Evolutionary conservation across 352 stramenopile genomes (phyloP).

Genomic region (Thraustochytrium striatum): DNA sequence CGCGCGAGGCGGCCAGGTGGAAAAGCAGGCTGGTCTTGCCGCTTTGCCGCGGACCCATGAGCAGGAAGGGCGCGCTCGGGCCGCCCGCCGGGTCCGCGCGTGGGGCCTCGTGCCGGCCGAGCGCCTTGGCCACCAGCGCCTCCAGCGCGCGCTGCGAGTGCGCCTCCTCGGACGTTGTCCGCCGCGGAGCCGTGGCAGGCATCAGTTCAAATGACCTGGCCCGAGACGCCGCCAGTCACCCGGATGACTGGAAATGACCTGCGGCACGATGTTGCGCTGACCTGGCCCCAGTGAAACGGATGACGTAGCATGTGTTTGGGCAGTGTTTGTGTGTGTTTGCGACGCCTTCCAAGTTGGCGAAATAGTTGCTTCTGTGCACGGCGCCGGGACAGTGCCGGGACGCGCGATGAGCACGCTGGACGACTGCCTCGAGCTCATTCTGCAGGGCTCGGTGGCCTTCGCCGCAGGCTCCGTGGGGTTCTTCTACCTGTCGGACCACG

Average conservation of each 20-base stretch:
- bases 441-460: not conserved
- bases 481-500: not conserved
- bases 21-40: not conserved
- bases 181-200: too few relatives aligned
- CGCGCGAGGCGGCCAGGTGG: not conserved
- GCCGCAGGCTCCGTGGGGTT: not conserved
- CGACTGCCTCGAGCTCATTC: not conserved
- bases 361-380: not conserved
- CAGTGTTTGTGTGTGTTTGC: not conserved
- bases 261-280: not conserved
- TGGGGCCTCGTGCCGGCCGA: too few relatives aligned
- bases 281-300: not conserved
- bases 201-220: not conserved
- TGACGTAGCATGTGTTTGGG: not conserved
- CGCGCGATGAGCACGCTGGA: not conserved
- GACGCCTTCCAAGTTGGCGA: not conserved
- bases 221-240: not conserved
- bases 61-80: not conserved
- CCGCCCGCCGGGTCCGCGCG: too few relatives aligned
- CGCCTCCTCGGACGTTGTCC: not conserved
- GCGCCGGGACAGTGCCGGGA: too few relatives aligned
- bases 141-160: not conserved
- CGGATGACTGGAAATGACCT: not conserved
- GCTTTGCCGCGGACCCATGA: not conserved
- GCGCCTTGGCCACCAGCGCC: not conserved